phyloP scores from a whole-genome alignment of 1,139 yeast species.

The Blastobotrys malaysiensis region DNA sequence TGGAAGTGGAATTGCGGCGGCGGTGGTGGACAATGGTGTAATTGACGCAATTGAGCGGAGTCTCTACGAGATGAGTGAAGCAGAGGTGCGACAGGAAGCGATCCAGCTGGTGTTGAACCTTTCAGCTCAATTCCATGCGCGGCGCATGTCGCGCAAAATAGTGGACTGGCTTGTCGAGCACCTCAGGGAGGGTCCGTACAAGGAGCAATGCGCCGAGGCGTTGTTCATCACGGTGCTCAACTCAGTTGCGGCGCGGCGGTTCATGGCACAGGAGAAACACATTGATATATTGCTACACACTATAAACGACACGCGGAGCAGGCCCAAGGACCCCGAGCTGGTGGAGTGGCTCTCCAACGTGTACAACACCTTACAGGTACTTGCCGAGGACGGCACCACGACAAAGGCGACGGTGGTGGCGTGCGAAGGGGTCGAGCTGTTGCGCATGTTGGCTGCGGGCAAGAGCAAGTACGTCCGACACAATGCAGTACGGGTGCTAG shows the following conservation, averaged over 20 bases:
- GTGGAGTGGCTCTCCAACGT: conserved; percentile 53
- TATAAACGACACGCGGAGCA: conserved; percentile 18
- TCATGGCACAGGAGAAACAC: conserved; percentile 3
- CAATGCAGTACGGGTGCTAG: conserved; percentile 25
- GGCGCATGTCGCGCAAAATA: background rate
- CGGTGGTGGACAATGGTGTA: background rate
- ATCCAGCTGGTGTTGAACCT: background rate
- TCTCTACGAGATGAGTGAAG: background rate
- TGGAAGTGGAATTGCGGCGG: conserved; percentile 5
- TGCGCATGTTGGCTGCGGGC: conserved; percentile 22
- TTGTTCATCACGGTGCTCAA: background rate
- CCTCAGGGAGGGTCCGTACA: background rate
- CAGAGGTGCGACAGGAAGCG: background rate
- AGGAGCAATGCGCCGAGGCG: background rate
- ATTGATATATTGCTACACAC: conserved; percentile 13
- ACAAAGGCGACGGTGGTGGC: conserved; percentile 23
- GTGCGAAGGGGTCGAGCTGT: conserved; percentile 33
- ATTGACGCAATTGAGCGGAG: background rate
- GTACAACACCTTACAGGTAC: conserved; percentile 43
- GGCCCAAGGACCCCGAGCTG: conserved; percentile 44
- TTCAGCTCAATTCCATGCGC: background rate
- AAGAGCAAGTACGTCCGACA: conserved; percentile 18
- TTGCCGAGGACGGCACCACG: conserved; percentile 21
- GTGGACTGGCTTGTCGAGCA: background rate
- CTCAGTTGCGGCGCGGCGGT: conserved; percentile 7